Evolutionary conservation across 495 filamentous ascomycete species (phyloP).

Genomic region (Trichoderma reesei): DNA sequence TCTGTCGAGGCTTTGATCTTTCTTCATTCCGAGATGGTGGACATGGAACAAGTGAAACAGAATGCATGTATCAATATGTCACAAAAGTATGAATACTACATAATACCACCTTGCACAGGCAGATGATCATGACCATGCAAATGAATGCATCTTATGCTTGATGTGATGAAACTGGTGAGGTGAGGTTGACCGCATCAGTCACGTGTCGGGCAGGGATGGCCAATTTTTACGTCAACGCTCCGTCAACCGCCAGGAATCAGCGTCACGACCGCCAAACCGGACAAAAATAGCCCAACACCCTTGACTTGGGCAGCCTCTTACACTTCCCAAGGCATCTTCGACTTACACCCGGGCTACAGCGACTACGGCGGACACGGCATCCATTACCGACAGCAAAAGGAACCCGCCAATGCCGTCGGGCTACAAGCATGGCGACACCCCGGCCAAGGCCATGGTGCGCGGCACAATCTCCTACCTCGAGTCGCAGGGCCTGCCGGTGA

Average conservation of each 20-base stretch:
- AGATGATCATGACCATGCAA: neutral
- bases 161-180: neutral
- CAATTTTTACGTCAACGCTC: neutral
- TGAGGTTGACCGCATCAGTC: neutral
- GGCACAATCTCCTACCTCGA: constrained; percentile 12
- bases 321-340: too few species aligned
- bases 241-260: neutral
- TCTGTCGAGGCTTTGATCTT: neutral
- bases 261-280: neutral
- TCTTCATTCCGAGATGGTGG: too few species aligned
- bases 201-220: neutral
- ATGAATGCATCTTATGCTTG: neutral
- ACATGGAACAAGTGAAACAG: too few species aligned
- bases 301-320: too few species aligned
- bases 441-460: constrained; percentile 10
- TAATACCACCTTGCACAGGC: too few species aligned
- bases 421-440: constrained; percentile 11
- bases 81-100: too few species aligned
- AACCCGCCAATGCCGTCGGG: neutral
- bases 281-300: constrained; percentile 3
- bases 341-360: too few species aligned
- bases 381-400: too few species aligned
- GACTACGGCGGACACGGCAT: too few species aligned
- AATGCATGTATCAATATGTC: too few species aligned
- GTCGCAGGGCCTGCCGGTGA: constrained; percentile 10